Conservation (phyloP, 257 asterid species). For the Verbena officinalis region DNA sequence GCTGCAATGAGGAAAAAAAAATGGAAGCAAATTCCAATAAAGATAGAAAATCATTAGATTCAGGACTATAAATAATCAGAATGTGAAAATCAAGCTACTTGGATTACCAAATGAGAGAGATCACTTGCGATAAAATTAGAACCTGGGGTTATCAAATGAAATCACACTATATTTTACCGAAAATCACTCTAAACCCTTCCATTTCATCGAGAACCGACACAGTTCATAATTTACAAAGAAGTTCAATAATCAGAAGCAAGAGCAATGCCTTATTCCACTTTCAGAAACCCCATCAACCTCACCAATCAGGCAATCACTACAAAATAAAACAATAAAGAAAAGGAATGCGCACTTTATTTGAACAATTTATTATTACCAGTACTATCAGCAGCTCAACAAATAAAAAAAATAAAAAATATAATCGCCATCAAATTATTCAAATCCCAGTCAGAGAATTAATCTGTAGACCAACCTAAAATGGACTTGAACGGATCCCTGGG, state of each 20-base stretch:
- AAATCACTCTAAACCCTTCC: not conserved
- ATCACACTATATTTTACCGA: slow-evolving; percentile 4
- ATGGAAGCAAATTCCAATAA: not conserved
- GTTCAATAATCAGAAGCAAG: not conserved
- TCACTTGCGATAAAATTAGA: not conserved
- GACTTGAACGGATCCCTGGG: slow-evolving; percentile 41
- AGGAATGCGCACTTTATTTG: not conserved
- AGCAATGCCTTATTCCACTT: not conserved
- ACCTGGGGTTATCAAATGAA: not conserved
- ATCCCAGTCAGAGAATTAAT: slow-evolving; percentile 18
- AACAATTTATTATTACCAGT: not conserved
- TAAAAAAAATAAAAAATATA: not conserved
- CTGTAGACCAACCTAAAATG: slow-evolving; percentile 40
- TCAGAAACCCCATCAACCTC: not conserved
- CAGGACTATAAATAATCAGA: not conserved
- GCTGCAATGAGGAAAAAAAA: slow-evolving; percentile 12
- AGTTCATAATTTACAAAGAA: not conserved
- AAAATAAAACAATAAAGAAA: no score
- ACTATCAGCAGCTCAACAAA: not conserved
- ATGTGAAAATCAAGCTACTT: slow-evolving; percentile 6
- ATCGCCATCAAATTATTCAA: not conserved
- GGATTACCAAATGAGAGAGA: no score
- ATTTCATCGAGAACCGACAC: slow-evolving; percentile 11
- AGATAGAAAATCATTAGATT: not conserved
- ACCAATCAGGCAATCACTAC: not conserved